Base-by-base conservation (phyloP, 2,329 filamentous ascomycete genomes). In the Cadophora luteo-olivacea region DNA sequence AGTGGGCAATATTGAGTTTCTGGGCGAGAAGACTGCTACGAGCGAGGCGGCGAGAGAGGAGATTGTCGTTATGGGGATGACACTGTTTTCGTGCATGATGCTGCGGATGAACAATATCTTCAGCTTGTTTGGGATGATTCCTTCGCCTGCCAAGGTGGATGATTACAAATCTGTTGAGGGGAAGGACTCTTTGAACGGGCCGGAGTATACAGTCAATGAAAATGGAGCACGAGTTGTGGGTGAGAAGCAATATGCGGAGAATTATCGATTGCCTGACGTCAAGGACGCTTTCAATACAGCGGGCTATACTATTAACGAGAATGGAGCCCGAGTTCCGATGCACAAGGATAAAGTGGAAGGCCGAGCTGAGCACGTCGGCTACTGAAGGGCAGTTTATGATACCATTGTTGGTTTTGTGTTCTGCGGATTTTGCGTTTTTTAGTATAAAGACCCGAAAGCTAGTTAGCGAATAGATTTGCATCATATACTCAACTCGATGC, bases 71-170 rank as follows among this genome's bases (percentile, higher is more conserved):
- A 69, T 63, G 55, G 72, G 72, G 0, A 22, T 67, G 36, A 72
- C 67, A 2, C 51, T 74, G 51, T 69, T 67, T 52, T 72, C 66
- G 54, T 70, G 64, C 38, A 73, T 72, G 71, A 12, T 62, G 41
- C 22, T 72, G 45, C 22, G 72, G n/a, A 29, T 49, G 29, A 69
- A 52, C 32, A 72, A 52, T 49, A 2, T 69, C 24, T 32, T 67
- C 8, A 51, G 24, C 14, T 36, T 71, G 16, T 63, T 70, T 65
- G 70, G 70, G 9, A 29, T 68, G 25, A 61, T 68, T 4, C 14
- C 65, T 6, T 24, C 16, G 25, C 64, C 65, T 1, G 62, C 61
- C 14, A 55, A 64, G 33, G 57, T 32, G 25, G 55, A 66, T 33
- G 54, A 58, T 58, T 38, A 58, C 14, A 36, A 9, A 38, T 7